A percentile compares a stretch with the other conserved stretches of the same genome.
Conservation (phyloP, 31 red algal species). For the Porphyra umbilicalis region DNA sequence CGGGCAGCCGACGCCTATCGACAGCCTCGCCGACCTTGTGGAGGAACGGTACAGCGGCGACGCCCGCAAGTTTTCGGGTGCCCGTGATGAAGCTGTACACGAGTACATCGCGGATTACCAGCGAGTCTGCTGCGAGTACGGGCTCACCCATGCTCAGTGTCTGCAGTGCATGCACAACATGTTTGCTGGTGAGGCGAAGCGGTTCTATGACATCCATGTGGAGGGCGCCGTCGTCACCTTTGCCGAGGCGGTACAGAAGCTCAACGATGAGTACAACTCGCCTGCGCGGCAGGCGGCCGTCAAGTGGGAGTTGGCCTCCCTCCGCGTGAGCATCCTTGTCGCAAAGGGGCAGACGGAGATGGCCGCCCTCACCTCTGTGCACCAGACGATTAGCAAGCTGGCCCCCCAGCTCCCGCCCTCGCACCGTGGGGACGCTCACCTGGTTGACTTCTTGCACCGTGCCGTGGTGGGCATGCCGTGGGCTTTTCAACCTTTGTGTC, state of each 20-base stretch:
- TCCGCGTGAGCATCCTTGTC: neutral
- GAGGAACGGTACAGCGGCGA: neutral
- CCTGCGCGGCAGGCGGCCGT: conserved; percentile 2
- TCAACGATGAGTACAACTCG: conserved; percentile 1
- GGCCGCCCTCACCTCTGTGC: neutral
- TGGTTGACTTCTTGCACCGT: neutral
- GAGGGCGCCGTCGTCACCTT: neutral
- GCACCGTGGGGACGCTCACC: neutral
- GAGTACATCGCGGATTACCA: conserved; percentile 12
- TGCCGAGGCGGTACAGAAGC: neutral
- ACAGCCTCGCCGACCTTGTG: neutral
- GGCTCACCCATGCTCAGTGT: neutral
- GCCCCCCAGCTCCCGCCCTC: neutral
- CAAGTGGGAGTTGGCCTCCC: neutral
- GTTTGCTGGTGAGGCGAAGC: conserved; percentile 15
- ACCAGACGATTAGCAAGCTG: neutral
- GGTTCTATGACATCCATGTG: conserved; percentile 2
- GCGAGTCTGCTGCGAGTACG: neutral
- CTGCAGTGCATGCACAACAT: conserved; percentile 15
- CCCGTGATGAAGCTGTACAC: conserved; percentile 8
- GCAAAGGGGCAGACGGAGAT: neutral
- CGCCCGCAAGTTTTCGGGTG: neutral
- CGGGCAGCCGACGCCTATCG: neutral
- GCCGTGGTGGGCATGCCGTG: neutral
- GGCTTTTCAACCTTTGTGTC: neutral